Base-by-base conservation (phyloP, 805 yeast genomes). In the Lipomyces japonicus region DNA sequence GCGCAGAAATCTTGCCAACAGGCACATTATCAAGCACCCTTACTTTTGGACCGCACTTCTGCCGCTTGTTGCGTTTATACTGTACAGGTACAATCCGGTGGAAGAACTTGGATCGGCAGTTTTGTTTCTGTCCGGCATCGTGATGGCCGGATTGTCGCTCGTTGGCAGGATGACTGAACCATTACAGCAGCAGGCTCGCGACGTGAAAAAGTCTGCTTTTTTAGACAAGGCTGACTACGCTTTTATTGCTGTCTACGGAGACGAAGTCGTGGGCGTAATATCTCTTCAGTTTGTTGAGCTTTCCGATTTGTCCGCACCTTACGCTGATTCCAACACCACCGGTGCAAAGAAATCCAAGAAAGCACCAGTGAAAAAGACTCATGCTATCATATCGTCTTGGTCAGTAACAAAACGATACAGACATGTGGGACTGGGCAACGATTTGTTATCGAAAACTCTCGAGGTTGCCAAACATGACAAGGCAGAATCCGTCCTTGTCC, bases 391-490 rank as follows among this genome's bases (percentile, higher is more conserved):
- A 19, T 36, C 58, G n/a, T 49, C 59, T 22, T 59, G 62, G 62
- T 38, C 57, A 4, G 62, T 59, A 7, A 16, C 53, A 14, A 40
- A 45, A 26, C 46, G 55, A 14, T 59, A 59, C 42, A 42, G 62
- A 14, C 42, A 48, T 10, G 61, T 46, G 35, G 62, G 62, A n/a
- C 48, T 59, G 25, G 62, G 62, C 21, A 23, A 36, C 19, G 62
- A 59, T 32, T 41, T 59, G 16, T 34, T 59, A 14, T 23, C 39
- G 19, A 22, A 41, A n/a, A 57, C 34, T 4, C 12, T 56, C 16
- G 26, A 46, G 14, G 52, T 37, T 16, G 56, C 48, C 19, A 38
- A 37, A 7, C 39, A 47, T 36, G 57, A 46, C 41, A 22, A 25
- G 3, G 37, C 46, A 24, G 38, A 36, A 10, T 36, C 32, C 22